Conservation (phyloP, 305 asterid genomes). For the Caryopteris hybrid region DNA sequence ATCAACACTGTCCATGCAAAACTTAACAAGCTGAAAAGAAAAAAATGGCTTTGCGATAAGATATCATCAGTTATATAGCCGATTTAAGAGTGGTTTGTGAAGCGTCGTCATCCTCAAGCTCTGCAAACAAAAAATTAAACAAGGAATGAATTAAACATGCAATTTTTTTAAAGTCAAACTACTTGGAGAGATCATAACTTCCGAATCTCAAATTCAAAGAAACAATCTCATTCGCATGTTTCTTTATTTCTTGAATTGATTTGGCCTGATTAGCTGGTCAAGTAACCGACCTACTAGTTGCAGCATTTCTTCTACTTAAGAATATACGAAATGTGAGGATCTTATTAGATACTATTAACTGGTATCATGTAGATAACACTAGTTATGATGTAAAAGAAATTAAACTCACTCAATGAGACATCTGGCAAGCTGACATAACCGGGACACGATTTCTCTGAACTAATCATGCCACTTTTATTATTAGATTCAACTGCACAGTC, state of each 20-base stretch:
- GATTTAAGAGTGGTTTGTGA: conserved; percentile 12
- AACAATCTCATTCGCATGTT: too few relatives aligned
- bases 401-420: conserved; percentile 37
- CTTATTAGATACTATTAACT: background rate
- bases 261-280: too few relatives aligned
- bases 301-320: too few relatives aligned
- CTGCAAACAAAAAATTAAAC: conserved; percentile 25
- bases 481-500: conserved; percentile 48
- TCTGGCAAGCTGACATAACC: conserved; percentile 60
- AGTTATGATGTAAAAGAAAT: background rate
- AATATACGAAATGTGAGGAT: too few relatives aligned
- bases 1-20: background rate
- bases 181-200: too few relatives aligned
- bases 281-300: too few relatives aligned
- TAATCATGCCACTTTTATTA: conserved; percentile 7
- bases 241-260: too few relatives aligned
- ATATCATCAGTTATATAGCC: conserved; percentile 10
- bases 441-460: conserved; percentile 48
- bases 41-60: background rate
- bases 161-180: too few relatives aligned
- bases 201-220: too few relatives aligned
- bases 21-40: background rate
- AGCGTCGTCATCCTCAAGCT: conserved; percentile 20
- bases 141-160: background rate
- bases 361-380: background rate